These are phyloP conservation scores for Spathaspora girioi DNA, from an alignment of 805 yeast species.

Conservation along the genomic window DNA sequence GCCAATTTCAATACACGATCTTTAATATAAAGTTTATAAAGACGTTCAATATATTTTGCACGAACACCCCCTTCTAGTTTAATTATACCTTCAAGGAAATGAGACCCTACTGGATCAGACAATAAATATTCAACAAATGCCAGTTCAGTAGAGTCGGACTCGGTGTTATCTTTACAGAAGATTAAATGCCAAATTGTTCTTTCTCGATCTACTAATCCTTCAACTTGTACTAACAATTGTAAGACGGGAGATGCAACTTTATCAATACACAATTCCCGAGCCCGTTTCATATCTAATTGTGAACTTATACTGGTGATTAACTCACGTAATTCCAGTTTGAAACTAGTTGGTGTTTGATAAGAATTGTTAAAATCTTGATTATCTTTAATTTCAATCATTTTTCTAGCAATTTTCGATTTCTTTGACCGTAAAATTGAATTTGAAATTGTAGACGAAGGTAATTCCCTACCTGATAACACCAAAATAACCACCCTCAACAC, in stretches of 20 bases:
- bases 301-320: conserved; percentile 39
- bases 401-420: conserved; percentile 83
- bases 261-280: conserved; percentile 75
- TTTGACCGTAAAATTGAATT: conserved; percentile 78
- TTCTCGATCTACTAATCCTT: conserved; percentile 74
- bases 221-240: conserved; percentile 73
- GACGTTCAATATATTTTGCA: conserved; percentile 62
- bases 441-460: conserved; percentile 68
- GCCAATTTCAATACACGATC: conserved; percentile 72
- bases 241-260: conserved; percentile 84
- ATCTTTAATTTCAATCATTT: conserved; percentile 86
- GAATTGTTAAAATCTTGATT: conserved; percentile 64
- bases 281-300: conserved; percentile 30
- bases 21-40: conserved; percentile 68
- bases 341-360: conserved; percentile 67
- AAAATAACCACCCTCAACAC: conserved; percentile 70
- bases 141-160: conserved; percentile 58
- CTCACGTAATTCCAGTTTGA: conserved; percentile 56
- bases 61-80: conserved; percentile 59
- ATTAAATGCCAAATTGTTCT: conserved; percentile 66
- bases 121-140: conserved; percentile 80
- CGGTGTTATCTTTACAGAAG: conserved; percentile 49
- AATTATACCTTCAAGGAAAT: conserved; percentile 74
- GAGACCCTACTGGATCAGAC: conserved; percentile 90
- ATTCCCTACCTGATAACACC: conserved; percentile 69